These are phyloP conservation scores for Pseudozyma tsukubaensis DNA, from an alignment of 1,284 basidiomycete species.

Conservation along the genomic window DNA sequence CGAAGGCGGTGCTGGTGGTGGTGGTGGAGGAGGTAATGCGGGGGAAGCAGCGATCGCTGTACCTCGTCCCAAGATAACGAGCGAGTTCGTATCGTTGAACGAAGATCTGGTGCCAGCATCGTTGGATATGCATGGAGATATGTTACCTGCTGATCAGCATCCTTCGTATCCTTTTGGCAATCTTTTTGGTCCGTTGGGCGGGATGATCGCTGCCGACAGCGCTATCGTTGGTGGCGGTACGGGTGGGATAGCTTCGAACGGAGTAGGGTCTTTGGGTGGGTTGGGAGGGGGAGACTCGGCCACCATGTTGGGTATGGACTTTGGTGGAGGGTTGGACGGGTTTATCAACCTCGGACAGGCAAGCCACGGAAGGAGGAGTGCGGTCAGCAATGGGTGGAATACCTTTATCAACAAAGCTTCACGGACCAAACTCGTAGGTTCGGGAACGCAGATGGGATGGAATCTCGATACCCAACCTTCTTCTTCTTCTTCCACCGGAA, in stretches of 20 bases:
- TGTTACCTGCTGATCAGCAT: slow-evolving; percentile 61
- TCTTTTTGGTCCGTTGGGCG: slow-evolving; percentile 44
- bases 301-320: slow-evolving; percentile 28
- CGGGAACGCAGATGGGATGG: slow-evolving; percentile 16
- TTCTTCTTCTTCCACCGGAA: background rate
- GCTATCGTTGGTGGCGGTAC: slow-evolving; percentile 35
- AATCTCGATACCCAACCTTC: slow-evolving; percentile 9
- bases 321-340: slow-evolving; percentile 38
- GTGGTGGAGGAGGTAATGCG: slow-evolving; percentile 5
- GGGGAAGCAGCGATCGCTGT: slow-evolving; percentile 9
- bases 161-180: slow-evolving; percentile 61
- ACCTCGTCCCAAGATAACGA: slow-evolving; percentile 36
- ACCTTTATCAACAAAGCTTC: slow-evolving; percentile 44
- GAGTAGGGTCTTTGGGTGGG: slow-evolving; percentile 1
- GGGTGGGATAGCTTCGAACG: background rate
- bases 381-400: slow-evolving; percentile 37
- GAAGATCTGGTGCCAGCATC: slow-evolving; percentile 57
- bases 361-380: slow-evolving; percentile 34
- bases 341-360: slow-evolving; percentile 34
- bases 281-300: slow-evolving; percentile 31
- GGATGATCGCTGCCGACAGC: slow-evolving; percentile 37
- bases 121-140: slow-evolving; percentile 58
- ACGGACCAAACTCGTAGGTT: slow-evolving; percentile 36
- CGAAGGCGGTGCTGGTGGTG: slow-evolving; percentile 12
- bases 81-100: slow-evolving; percentile 44